A percentile compares a stretch with the other conserved stretches of the same genome.
phyloP scores from a whole-genome alignment of 2,329 filamentous ascomycete genomes.

The Chrysosphaeria jannelii region DNA sequence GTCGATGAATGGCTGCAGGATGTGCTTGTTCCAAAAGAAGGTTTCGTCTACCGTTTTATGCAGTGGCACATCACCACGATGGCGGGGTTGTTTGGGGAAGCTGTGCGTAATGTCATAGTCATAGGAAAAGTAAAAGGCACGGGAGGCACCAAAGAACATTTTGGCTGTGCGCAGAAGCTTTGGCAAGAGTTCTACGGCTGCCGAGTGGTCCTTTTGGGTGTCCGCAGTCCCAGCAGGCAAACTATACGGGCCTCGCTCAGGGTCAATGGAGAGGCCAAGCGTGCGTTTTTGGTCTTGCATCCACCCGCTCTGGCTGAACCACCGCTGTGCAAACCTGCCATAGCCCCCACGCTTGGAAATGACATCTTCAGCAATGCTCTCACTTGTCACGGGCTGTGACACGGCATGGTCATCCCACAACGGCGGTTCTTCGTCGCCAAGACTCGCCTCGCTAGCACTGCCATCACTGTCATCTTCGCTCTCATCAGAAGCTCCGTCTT shows the following conservation, averaged over 20 bases:
- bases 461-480: conserved; percentile 16
- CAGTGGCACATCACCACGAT: conserved; percentile 25
- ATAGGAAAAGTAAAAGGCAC: conserved; percentile 86
- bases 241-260: neutral
- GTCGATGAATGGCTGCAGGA: conserved; percentile 44
- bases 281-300: conserved; percentile 36
- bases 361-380: conserved; percentile 64
- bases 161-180: conserved; percentile 63
- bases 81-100: conserved; percentile 11
- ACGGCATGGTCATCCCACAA: conserved; percentile 3
- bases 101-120: conserved; percentile 70
- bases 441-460: conserved; percentile 6
- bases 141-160: conserved; percentile 52
- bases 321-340: conserved; percentile 64
- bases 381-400: conserved; percentile 9
- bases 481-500: conserved; percentile 8
- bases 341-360: conserved; percentile 60
- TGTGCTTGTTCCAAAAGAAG: conserved; percentile 76
- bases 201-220: conserved; percentile 7
- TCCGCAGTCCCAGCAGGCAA: too few relatives aligned
- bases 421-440: too few relatives aligned
- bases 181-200: conserved; percentile 33
- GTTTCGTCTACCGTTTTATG: conserved; percentile 41
- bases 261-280: conserved; percentile 31
- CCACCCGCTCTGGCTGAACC: conserved; percentile 74